phyloP scores from a whole-genome alignment of 2,329 filamentous ascomycete species.

The Daldinia eschscholtzii region DNA sequence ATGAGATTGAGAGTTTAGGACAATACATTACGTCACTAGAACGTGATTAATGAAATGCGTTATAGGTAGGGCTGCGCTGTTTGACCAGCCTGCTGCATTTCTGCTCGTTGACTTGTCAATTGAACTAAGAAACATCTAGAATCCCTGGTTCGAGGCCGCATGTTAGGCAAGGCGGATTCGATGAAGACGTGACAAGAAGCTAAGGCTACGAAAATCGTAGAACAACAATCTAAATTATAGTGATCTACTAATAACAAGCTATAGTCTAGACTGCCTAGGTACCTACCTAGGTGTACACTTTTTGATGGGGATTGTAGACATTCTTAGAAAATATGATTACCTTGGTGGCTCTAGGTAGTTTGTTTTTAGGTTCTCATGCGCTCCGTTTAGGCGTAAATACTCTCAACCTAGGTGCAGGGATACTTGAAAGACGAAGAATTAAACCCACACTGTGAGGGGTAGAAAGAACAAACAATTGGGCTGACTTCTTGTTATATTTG shows the following conservation, averaged over 20 bases:
- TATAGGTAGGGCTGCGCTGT: conserved; percentile 13
- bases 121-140: neutral
- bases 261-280: no score
- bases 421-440: neutral
- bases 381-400: no score
- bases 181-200: neutral
- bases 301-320: no score
- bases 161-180: neutral
- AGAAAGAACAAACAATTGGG: no score
- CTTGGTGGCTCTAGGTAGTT: no score
- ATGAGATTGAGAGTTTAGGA: conserved; percentile 36
- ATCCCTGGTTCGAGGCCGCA: neutral
- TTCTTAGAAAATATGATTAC: no score
- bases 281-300: no score
- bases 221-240: neutral
- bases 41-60: conserved; percentile 9
- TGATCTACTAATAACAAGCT: neutral
- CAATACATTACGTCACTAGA: conserved; percentile 38
- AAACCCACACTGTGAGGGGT: neutral
- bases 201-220: neutral
- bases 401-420: neutral
- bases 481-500: no score
- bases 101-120: conserved; percentile 7
- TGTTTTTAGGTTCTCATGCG: no score
- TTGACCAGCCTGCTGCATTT: conserved; percentile 10